Evolutionary conservation across 257 asterid species (phyloP).

Genomic region (Solanum lycopersicoides): DNA sequence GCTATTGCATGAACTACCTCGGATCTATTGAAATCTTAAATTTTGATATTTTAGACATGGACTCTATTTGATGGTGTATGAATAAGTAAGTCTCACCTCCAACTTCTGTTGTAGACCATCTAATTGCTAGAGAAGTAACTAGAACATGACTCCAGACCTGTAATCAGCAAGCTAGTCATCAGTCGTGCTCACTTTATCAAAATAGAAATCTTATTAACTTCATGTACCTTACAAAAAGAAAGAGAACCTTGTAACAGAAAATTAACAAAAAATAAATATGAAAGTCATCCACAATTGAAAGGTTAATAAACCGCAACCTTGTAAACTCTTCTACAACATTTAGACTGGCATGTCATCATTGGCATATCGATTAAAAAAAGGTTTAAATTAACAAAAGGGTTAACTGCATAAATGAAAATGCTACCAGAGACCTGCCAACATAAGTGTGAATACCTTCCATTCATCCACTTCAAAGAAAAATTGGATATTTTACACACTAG

Average conservation of each 20-base stretch:
- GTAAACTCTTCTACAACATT: neutral
- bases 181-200: neutral
- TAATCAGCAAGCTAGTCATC: neutral
- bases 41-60: neutral
- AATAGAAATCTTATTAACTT: neutral
- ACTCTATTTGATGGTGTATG: neutral
- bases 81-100: neutral
- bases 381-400: neutral
- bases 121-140: neutral
- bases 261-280: neutral
- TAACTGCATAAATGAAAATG: neutral
- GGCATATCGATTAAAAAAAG: neutral
- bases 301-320: neutral
- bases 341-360: neutral
- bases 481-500: neutral
- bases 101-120: neutral
- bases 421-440: neutral
- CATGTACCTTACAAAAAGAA: neutral
- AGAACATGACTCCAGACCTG: neutral
- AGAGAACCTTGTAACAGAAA: neutral
- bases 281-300: neutral
- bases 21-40: neutral
- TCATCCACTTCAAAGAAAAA: neutral
- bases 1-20: neutral
- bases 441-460: neutral